Evolutionary conservation across 1,284 basidiomycete genomes (phyloP).

Genomic region (Irpex lacteus): DNA sequence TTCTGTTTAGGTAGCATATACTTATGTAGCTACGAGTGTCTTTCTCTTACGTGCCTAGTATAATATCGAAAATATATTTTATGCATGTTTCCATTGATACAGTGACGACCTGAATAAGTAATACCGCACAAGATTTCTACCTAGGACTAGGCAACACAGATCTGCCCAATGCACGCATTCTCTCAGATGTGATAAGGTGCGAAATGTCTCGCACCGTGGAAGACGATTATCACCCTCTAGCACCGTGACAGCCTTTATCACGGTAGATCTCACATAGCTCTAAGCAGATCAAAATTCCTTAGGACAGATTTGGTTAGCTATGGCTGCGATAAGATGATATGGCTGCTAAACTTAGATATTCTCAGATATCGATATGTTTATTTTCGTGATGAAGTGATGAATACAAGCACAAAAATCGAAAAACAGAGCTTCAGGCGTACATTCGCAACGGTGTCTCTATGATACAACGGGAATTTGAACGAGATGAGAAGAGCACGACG

Average conservation of each 20-base stretch:
- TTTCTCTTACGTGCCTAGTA: no score
- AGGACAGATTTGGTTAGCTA: not conserved
- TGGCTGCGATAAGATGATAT: not conserved
- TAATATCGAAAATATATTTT: no score
- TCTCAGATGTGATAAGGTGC: not conserved
- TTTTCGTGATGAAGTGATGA: not conserved
- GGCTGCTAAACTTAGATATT: not conserved
- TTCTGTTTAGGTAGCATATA: no score
- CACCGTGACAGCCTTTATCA: not conserved
- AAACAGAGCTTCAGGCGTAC: no score
- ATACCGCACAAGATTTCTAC: no score
- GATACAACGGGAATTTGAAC: no score
- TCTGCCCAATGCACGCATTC: not conserved
- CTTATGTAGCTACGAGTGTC: no score
- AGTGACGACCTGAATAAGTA: no score
- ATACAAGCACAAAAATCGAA: not conserved
- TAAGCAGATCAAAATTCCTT: not conserved
- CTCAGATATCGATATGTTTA: not conserved
- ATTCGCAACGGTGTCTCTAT: no score
- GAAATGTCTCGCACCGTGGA: not conserved
- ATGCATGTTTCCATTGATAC: no score
- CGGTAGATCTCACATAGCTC: not conserved
- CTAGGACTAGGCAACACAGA: not conserved
- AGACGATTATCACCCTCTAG: not conserved
- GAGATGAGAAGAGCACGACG: no score